Percentiles rank a stretch among this genome's conserved stretches.
Conservation (phyloP, 495 filamentous ascomycete species). For the Chaetomium tenue region DNA sequence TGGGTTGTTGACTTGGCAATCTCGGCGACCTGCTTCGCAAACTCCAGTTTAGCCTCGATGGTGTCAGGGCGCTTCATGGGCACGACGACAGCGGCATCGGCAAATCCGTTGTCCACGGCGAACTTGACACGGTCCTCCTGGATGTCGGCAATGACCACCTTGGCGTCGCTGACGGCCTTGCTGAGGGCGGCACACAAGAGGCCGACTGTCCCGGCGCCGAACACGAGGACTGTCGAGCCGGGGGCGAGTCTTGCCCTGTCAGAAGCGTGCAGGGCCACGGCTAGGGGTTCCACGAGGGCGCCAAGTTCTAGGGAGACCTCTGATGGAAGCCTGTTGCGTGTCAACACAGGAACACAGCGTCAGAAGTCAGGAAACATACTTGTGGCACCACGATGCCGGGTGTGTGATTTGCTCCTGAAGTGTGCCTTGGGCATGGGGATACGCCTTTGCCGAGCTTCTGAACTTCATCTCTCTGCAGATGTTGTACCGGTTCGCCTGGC, state of each 20-base stretch:
- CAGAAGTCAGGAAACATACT: conserved; percentile 38
- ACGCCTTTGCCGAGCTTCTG: conserved; percentile 71
- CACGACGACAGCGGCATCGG: conserved; percentile 61
- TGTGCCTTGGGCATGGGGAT: conserved; percentile 79
- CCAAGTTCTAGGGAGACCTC: conserved; percentile 63
- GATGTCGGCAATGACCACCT: conserved; percentile 76
- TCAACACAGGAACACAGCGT: background rate
- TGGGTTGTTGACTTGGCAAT: conserved; percentile 43
- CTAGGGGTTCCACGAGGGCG: conserved; percentile 74
- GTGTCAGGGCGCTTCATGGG: conserved; percentile 54
- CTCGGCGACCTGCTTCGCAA: conserved; percentile 61
- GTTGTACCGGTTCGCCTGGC: conserved; percentile 71
- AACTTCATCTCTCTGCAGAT: conserved; percentile 80
- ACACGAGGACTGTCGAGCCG: conserved; percentile 61
- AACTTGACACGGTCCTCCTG: conserved; percentile 69
- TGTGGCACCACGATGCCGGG: conserved; percentile 65
- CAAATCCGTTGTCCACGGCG: conserved; percentile 66
- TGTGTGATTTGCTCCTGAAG: conserved; percentile 77
- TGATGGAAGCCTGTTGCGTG: conserved; percentile 54
- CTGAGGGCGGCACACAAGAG: conserved; percentile 68
- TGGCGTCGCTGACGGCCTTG: conserved; percentile 41
- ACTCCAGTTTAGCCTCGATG: conserved; percentile 58
- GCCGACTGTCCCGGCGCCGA: conserved; percentile 81
- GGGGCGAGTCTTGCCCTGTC: conserved; percentile 57
- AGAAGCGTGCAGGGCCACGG: conserved; percentile 75